These are phyloP conservation scores for Kalanchoe fedtschenkoi DNA, from an alignment of 164 flowering plant species.

Conservation along the genomic window DNA sequence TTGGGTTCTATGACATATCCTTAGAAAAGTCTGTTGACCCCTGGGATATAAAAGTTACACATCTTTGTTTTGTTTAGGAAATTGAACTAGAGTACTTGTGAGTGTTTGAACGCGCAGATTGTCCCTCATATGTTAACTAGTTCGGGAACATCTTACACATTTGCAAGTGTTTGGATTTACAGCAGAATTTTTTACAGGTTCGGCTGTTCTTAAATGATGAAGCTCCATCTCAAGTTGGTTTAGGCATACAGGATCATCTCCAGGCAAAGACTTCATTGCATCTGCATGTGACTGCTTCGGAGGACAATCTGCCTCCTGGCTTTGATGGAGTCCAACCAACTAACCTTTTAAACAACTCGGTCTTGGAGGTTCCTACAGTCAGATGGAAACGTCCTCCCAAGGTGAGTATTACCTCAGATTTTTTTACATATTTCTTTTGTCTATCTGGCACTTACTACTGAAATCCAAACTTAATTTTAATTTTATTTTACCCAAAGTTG, in stretches of 20 bases:
- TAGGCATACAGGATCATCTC: conserved; percentile 71
- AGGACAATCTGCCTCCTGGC: conserved; percentile 79
- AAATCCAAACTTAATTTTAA: not conserved
- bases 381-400: conserved; percentile 69
- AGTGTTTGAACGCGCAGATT: not conserved
- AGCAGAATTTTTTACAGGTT: conserved; percentile 32
- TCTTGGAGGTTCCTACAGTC: conserved; percentile 45
- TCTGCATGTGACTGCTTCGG: conserved; percentile 36
- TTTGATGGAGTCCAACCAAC: conserved; percentile 57
- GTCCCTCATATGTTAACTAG: not conserved
- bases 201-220: conserved; percentile 78
- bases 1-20: not conserved
- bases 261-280: conserved; percentile 67
- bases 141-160: not conserved
- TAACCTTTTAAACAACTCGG: conserved; percentile 23
- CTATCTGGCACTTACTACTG: not conserved
- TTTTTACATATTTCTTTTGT: not conserved
- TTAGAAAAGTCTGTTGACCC: not conserved
- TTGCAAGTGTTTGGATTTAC: not conserved
- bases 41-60: not conserved
- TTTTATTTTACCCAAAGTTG: conserved; percentile 29
- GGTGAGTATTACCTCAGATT: conserved; percentile 29
- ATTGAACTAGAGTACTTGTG: not conserved
- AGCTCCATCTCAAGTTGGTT: conserved; percentile 70
- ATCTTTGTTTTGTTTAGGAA: not conserved